A percentile compares a stretch with the other conserved stretches of the same genome.
These are phyloP conservation scores for Coniochaeta sp. DNA, from an alignment of 2,329 filamentous ascomycete genomes.

Conservation along the genomic window DNA sequence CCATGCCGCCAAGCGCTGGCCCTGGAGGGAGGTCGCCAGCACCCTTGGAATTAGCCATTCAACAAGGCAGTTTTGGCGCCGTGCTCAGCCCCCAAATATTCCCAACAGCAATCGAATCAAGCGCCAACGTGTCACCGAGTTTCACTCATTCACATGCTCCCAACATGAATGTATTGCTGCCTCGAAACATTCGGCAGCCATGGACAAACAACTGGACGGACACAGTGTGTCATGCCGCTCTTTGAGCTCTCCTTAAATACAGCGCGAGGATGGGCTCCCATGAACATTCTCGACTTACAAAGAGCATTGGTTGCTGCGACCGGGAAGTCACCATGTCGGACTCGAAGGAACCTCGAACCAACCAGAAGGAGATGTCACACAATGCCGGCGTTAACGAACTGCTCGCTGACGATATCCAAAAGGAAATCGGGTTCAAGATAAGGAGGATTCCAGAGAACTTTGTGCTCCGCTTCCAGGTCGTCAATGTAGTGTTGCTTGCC, in stretches of 20 bases:
- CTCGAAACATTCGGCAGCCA: neutral
- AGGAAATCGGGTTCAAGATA: neutral
- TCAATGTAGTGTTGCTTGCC: neutral
- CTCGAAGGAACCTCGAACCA: neutral
- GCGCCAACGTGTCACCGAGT: neutral
- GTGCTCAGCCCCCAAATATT: neutral
- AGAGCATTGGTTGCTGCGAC: no score
- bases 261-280: no score
- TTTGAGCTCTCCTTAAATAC: no score
- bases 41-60: neutral
- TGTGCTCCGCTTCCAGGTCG: neutral
- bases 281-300: no score
- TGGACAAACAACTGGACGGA: neutral
- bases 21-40: no score
- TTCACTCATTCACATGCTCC: neutral
- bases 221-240: neutral
- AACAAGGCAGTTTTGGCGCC: neutral
- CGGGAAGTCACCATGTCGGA: no score
- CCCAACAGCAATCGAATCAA: neutral
- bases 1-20: no score
- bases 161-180: neutral
- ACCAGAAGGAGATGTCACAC: neutral
- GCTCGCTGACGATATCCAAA: neutral
- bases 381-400: conserved; percentile 17
- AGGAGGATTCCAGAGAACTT: neutral